Base-by-base conservation (phyloP, 164 flowering plant genomes). In the Dillenia suffruticosa region DNA sequence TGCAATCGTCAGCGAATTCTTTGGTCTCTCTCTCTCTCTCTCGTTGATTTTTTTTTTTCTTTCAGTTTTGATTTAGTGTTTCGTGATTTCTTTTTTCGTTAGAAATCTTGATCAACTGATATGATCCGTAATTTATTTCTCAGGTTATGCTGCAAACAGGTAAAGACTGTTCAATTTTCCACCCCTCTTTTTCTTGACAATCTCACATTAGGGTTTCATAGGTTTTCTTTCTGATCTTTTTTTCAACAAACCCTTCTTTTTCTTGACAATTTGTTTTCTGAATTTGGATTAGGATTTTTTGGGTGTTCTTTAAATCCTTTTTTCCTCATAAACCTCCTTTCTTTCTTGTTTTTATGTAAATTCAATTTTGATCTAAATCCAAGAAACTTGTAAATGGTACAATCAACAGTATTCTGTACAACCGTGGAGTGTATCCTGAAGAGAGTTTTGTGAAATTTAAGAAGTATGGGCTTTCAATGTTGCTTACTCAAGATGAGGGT, bases 91-190 rank as follows among this genome's bases (percentile, higher is more conserved):
- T 12, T 46, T 14, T 49, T 61, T 17, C 22, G 45, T 57, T 43
- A 54, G 10, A 32, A 5, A 32, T 32, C 40, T 32, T 32, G 40
- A 32, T 32, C 40, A 32, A 32, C 40, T 32, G 40, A 32, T 32
- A 32, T 32, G 40, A 32, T 44, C 50, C 52, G 12, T 6, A 10
- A 22, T 8, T 44, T 50, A 13, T 32, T 68, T 62, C 47, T 65
- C 87, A 93, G 97, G 96, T 59, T 91, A 89, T 77, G 93, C 99
- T 32, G 97, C 99, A n/a, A 94, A 94, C 75, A 94, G 96, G 97
- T 91, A 68, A 63, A 69, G 58, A 44, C 13, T 53, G 1, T 13
- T 13, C 8, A 61, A 44, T 50, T 44, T 51, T 19, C 19, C 48
- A 6, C 49, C 51, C 40, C 40, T 4, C 40, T 32, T 32, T 32